phyloP scores from a whole-genome alignment of 108 stramenopile genomes.

The Aurantiochytrium sp. region DNA sequence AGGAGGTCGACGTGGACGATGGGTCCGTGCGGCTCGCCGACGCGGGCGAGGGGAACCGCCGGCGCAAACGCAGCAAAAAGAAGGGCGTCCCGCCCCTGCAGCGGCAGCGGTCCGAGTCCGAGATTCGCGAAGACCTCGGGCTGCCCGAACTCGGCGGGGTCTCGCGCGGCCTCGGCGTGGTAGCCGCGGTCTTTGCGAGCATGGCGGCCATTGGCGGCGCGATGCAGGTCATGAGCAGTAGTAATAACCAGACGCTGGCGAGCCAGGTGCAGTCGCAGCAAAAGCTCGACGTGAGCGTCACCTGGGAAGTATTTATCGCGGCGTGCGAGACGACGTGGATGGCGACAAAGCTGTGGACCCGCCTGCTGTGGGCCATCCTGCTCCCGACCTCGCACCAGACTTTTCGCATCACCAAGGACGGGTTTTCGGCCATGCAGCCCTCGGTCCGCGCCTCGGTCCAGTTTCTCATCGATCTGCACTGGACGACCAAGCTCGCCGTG shows the following conservation, averaged over 20 bases:
- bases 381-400: conserved; percentile 19
- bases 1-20: neutral
- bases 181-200: neutral
- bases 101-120: conserved; percentile 1
- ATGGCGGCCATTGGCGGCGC: conserved; percentile 7
- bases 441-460: neutral
- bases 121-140: conserved; percentile 21
- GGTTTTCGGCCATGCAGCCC: conserved; percentile 29
- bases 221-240: neutral
- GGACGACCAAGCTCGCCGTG: neutral
- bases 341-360: conserved; percentile 8
- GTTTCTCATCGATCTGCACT: neutral
- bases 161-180: neutral
- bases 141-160: neutral
- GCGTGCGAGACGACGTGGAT: conserved; percentile 24
- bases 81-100: neutral
- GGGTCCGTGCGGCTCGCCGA: no score
- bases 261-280: neutral
- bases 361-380: neutral
- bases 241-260: neutral
- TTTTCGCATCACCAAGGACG: neutral
- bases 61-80: neutral
- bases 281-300: neutral
- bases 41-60: neutral
- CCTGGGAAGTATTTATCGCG: neutral